These are phyloP conservation scores for Suillus sp. DNA, from an alignment of 768 basidiomycete species.

Conservation along the genomic window DNA sequence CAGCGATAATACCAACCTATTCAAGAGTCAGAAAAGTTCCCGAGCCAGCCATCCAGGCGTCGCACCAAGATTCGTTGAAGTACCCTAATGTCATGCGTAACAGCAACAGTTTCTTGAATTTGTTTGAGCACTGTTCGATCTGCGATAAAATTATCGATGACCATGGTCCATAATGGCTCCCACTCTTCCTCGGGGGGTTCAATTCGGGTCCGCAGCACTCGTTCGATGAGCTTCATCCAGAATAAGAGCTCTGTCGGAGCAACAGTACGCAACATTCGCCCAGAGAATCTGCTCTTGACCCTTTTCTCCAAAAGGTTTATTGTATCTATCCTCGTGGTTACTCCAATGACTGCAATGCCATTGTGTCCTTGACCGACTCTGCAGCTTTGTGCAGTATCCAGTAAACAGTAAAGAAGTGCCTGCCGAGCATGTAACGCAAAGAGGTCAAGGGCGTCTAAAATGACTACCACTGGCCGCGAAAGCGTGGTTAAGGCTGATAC, in stretches of 20 bases:
- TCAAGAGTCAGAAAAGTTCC: slow-evolving; percentile 14
- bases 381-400: slow-evolving; percentile 92
- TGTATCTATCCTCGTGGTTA: slow-evolving; percentile 86
- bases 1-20: slow-evolving; percentile 48
- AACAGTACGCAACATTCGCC: slow-evolving; percentile 79
- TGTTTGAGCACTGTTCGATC: slow-evolving; percentile 47
- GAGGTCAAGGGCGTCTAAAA: slow-evolving; percentile 92
- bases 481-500: slow-evolving; percentile 80
- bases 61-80: slow-evolving; percentile 65
- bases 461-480: slow-evolving; percentile 73
- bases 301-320: slow-evolving; percentile 91
- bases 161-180: slow-evolving; percentile 56
- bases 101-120: slow-evolving; percentile 60
- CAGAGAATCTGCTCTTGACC: slow-evolving; percentile 97
- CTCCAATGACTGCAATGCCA: slow-evolving; percentile 84
- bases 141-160: slow-evolving; percentile 58
- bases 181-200: slow-evolving; percentile 51
- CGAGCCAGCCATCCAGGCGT: slow-evolving; percentile 12
- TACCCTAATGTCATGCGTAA: slow-evolving; percentile 61
- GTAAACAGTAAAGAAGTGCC: slow-evolving; percentile 88
- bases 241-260: slow-evolving; percentile 52
- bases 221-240: slow-evolving; percentile 54
- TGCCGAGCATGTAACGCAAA: slow-evolving; percentile 93
- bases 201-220: slow-evolving; percentile 40
- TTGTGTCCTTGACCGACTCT: slow-evolving; percentile 56